Evolutionary conservation across 2,329 filamentous ascomycete species (phyloP).

Genomic region (Aureobasidium namibiae): DNA sequence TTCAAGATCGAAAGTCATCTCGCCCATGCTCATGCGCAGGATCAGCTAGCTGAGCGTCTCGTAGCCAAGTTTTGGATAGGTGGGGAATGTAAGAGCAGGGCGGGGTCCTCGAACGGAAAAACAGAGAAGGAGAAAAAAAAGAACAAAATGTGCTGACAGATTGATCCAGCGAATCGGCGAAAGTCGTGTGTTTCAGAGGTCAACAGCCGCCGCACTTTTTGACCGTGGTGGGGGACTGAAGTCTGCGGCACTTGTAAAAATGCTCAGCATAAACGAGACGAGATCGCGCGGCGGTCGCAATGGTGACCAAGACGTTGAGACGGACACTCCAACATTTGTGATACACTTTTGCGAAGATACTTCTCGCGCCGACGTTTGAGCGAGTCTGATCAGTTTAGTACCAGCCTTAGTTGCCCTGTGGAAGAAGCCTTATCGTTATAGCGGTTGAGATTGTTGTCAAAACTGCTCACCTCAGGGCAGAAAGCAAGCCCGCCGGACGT

Average conservation of each 20-base stretch:
- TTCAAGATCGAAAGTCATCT: not conserved
- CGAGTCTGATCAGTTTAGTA: not conserved
- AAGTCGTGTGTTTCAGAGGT: constrained; percentile 8
- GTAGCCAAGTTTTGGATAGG: constrained; percentile 3
- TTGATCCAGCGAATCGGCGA: constrained; percentile 3
- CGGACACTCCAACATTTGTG: not conserved
- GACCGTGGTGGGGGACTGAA: constrained; percentile 3
- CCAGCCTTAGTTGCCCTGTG: constrained; percentile 2
- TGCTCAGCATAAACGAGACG: not conserved
- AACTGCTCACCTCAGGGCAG: not conserved
- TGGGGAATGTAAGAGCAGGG: not conserved
- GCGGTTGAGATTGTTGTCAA: constrained; percentile 5
- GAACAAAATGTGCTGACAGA: constrained; percentile 2
- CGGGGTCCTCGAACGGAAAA: not conserved
- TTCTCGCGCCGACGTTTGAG: constrained; percentile 4
- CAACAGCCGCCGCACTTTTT: constrained; percentile 7
- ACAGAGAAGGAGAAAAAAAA: not conserved
- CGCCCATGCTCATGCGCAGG: not conserved
- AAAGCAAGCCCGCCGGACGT: not conserved
- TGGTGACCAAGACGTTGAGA: constrained; percentile 4
- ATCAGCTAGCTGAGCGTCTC: not conserved
- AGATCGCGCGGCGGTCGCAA: not conserved
- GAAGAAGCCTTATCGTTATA: not conserved
- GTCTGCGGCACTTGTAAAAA: not conserved
- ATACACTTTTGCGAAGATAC: constrained; percentile 1